A percentile compares a stretch with the other conserved stretches of the same genome.
Evolutionary conservation across 2,329 filamentous ascomycete species (phyloP).

Genomic region (Pseudocercospora ulei): DNA sequence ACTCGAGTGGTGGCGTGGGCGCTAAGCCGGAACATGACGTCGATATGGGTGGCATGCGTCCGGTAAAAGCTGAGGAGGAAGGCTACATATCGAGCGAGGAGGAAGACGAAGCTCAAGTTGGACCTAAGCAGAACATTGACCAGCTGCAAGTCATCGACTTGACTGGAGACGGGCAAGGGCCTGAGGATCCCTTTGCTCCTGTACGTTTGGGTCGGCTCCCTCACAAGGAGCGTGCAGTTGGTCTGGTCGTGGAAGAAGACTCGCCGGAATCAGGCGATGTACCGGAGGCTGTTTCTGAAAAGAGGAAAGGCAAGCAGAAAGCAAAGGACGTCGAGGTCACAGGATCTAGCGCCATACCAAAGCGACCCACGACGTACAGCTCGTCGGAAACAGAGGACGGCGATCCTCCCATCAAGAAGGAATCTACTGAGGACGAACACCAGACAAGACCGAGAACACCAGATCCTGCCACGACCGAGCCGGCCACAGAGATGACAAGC

Average conservation of each 20-base stretch:
- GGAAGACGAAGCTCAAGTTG: conserved; percentile 42
- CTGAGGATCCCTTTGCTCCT: conserved; percentile 39
- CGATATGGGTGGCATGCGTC: conserved; percentile 20
- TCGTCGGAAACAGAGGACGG: conserved; percentile 31
- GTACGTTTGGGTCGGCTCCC: conserved; percentile 49
- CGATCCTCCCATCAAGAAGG: conserved; percentile 44
- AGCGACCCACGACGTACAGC: conserved; percentile 35
- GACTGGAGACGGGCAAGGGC: conserved; percentile 38
- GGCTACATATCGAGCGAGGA: conserved; percentile 43
- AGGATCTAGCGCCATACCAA: conserved; percentile 38
- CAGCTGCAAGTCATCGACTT: conserved; percentile 49
- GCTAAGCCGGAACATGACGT: conserved; percentile 32
- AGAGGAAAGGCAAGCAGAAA: conserved; percentile 35
- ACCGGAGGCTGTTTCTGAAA: conserved; percentile 18
- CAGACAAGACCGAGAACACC: conserved; percentile 20
- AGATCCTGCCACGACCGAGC: conserved; percentile 13
- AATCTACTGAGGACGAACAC: conserved; percentile 45
- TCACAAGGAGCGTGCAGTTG: conserved; percentile 47
- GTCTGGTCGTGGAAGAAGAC: conserved; percentile 36
- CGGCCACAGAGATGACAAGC: conserved; percentile 21
- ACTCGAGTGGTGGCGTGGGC: conserved; percentile 25
- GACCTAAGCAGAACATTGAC: conserved; percentile 48
- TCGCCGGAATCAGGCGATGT: conserved; percentile 24
- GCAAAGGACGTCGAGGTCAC: conserved; percentile 40
- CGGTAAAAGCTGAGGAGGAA: conserved; percentile 32